These are phyloP conservation scores for Aspergillus terreus DNA, from an alignment of 2,329 filamentous ascomycete species.

Conservation along the genomic window DNA sequence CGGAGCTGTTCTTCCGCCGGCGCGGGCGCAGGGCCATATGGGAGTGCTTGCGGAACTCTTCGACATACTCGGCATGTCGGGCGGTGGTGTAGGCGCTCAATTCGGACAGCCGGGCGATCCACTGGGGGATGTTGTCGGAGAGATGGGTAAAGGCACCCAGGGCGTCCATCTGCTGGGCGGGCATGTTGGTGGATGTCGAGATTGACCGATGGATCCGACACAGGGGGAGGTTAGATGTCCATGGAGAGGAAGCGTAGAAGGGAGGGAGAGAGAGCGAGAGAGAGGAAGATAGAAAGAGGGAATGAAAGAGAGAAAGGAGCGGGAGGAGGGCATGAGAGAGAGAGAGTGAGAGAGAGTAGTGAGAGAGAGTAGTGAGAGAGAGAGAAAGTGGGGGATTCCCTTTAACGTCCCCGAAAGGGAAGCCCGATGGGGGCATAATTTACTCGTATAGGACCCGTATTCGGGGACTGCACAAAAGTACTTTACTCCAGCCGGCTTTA, in stretches of 20 bases:
- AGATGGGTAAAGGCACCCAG: slow-evolving; percentile 44
- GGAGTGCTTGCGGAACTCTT: slow-evolving; percentile 38
- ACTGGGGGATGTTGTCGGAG: slow-evolving; percentile 42
- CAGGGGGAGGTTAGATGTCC: background rate
- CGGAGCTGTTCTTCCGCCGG: slow-evolving; percentile 40
- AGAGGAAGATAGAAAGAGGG: slow-evolving; percentile 14
- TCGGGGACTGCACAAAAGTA: background rate
- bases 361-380: background rate
- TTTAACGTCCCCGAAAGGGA: background rate
- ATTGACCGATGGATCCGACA: background rate
- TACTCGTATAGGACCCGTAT: no score
- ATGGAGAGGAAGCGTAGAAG: background rate
- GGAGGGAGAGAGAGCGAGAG: slow-evolving; percentile 9
- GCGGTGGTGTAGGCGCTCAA: slow-evolving; percentile 38
- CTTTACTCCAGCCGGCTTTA: background rate
- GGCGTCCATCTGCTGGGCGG: slow-evolving; percentile 35
- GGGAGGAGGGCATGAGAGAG: slow-evolving; percentile 6
- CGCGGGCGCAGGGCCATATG: slow-evolving; percentile 28
- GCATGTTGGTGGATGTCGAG: slow-evolving; percentile 6
- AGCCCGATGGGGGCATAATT: background rate
- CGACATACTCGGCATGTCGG: slow-evolving; percentile 41
- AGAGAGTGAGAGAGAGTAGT: background rate
- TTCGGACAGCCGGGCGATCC: slow-evolving; percentile 41
- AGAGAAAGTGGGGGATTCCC: background rate
- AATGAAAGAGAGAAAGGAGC: slow-evolving; percentile 3